Evolutionary conservation across 148 eudicot species (phyloP), one percentile per base, ranked within the genome.

Genomic region (Salicornia ramosissima): DNA sequence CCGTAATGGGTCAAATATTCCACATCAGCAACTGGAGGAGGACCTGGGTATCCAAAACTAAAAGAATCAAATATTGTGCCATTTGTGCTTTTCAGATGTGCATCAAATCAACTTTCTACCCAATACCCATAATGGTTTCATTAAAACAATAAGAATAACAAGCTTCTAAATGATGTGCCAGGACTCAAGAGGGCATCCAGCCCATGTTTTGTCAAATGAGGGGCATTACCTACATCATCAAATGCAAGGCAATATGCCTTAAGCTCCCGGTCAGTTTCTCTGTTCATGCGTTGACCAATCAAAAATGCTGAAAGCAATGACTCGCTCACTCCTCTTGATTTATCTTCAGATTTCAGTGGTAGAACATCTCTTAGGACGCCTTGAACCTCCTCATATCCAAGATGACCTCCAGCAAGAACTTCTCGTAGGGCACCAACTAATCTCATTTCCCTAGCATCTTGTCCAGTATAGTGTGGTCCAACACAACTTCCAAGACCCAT

Each of bases 191-290:
- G 60, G 49, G 54, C 61, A 64, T 51, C 36, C 31, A 25, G 70
- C 71, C 71, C 75, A 76, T 56, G 31, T 49, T 42, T 65, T 45
- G 59, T 67, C 55, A 64, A 64, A 67, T 69, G 2, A 57, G 67
- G 68, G 34, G 66, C 46, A 73, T 68, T 85, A 94, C 98, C 96
- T 72, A 78, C 78, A 86, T 94, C 88, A 78, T 94, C 97, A 84
- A 90, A 90, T 68, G 96, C 98, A 82, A 94, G 95, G 80, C 98
- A 94, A 74, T 90, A 94, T 18, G 98, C 97, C 84, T 94, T 94
- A 47, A 94, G 85, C 82, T 94, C 98, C 52, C 98, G 92, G 72
- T 94, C 90, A 70, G 97, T 90, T 82, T 94, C 98, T 81, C 96
- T 84, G 77, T 94, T 94, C 96, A 94, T 94, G 49, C 98, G 92